Base-by-base conservation (phyloP, 2,329 filamentous ascomycete genomes). In the Verticillium tricorpus region DNA sequence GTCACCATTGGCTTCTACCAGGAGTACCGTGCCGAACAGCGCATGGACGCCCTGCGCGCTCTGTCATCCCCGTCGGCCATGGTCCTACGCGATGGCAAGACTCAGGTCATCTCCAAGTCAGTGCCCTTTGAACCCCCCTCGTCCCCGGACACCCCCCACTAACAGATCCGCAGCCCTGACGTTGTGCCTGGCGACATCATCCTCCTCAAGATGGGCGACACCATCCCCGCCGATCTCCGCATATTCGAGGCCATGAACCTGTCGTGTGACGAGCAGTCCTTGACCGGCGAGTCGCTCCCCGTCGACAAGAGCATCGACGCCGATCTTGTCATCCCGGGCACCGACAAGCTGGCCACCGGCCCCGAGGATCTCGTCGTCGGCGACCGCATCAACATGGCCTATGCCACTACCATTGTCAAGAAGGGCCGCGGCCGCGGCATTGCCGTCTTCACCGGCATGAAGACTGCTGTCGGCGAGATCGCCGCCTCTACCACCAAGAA, bases 221-320 rank as follows among this genome's bases (percentile, higher is more conserved):
- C 89, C 4, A 84, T 92, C 50, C 89, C 90, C 11, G 90, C 90
- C 40, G 90, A 93, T 69, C 73, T 92, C 50, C 86, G 89, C 60
- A 74, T 89, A 22, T 82, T 90, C 67, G 88, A 92, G 69, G 85
- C 83, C 63, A 90, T 93, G 84, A 94, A 95, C 72, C 81, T 93
- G 56, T 86, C 87, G 64, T 92, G 89, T 69, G 92, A 96, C 68
- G 90, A 93, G 74, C 88, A 89, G 56, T 86, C 90, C 58, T 82
- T 93, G 55, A 93, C 90, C 7, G 90, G 90, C 69, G 90, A 93
- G 74, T 90, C 90, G 4, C 79, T 90, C 17, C 88, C 89, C 7
- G 88, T 90, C 31, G 85, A 87, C 71, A 90, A 93, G 77, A 80
- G 83, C 54, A 77, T 82, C 25, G 80, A 84, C 22, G 80, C 80